Conservation (phyloP, 176 grass and related monocot species). For the Guadua angustifolia region DNA sequence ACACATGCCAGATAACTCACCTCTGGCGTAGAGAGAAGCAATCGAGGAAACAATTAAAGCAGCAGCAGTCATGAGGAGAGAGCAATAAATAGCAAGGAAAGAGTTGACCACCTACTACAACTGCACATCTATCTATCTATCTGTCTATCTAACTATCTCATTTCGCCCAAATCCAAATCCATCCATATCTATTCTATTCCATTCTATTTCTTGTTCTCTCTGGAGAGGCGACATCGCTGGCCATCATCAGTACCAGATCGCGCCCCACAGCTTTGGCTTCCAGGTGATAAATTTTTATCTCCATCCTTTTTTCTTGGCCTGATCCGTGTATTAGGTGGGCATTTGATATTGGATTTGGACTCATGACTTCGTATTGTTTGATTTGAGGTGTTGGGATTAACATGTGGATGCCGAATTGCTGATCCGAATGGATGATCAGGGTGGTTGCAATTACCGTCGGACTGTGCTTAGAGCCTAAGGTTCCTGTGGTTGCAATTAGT, state of each 20-base stretch:
- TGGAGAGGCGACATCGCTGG: not conserved
- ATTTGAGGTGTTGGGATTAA: not conserved
- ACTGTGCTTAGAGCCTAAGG: not conserved
- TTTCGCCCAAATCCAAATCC: not conserved
- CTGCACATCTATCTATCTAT: not conserved
- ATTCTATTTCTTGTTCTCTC: no score
- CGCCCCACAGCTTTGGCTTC: not conserved
- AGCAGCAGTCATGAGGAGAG: not conserved
- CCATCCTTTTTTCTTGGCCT: not conserved
- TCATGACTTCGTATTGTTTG: not conserved
- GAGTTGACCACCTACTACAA: not conserved
- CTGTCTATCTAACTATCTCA: not conserved
- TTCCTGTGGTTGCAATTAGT: not conserved
- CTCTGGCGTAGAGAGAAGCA: no score
- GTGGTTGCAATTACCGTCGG: not conserved
- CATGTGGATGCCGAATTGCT: not conserved
- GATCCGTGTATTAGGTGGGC: not conserved
- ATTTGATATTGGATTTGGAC: no score
- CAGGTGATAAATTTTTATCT: not conserved
- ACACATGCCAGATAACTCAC: not conserved
- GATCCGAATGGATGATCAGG: not conserved
- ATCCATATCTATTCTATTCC: not conserved
- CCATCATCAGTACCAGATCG: not conserved
- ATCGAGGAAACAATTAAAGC: slow-evolving; percentile 2
- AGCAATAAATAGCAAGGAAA: slow-evolving; percentile 1